A percentile compares a stretch with the other conserved stretches of the same genome.
Evolutionary conservation across 2,329 filamentous ascomycete species (phyloP).

Genomic region (Blastomyces gilchristii): DNA sequence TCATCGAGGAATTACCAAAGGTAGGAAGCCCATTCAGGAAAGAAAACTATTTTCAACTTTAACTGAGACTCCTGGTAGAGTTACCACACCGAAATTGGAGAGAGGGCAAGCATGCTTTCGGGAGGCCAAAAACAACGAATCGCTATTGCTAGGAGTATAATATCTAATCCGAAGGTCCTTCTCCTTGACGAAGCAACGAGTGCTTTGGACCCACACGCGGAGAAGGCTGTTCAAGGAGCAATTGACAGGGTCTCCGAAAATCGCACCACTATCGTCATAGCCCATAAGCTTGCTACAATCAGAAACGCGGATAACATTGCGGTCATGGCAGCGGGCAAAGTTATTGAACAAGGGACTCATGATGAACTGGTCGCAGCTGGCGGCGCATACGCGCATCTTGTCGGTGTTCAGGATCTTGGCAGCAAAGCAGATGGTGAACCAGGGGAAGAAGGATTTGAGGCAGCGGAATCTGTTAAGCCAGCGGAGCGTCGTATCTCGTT

Average conservation of each 20-base stretch:
- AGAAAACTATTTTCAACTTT: neutral
- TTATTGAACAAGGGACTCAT: conserved; percentile 79
- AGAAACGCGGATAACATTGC: conserved; percentile 81
- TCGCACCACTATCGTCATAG: conserved; percentile 78
- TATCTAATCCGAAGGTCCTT: conserved; percentile 74
- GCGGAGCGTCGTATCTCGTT: conserved; percentile 3
- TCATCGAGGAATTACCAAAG: conserved; percentile 64
- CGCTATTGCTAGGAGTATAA: conserved; percentile 72
- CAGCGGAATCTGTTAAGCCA: neutral
- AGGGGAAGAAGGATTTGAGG: conserved; percentile 33
- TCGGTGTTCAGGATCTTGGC: conserved; percentile 48
- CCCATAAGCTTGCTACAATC: conserved; percentile 78
- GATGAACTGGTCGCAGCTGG: conserved; percentile 56
- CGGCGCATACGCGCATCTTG: conserved; percentile 66
- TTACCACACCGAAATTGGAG: conserved; percentile 78
- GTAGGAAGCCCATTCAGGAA: neutral
- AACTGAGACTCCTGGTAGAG: conserved; percentile 30
- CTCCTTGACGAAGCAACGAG: conserved; percentile 83
- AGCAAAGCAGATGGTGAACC: conserved; percentile 14
- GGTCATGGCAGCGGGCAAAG: conserved; percentile 69
- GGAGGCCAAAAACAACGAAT: conserved; percentile 89
- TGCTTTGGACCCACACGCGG: conserved; percentile 74
- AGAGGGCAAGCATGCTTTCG: conserved; percentile 73
- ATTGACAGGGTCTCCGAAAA: conserved; percentile 68
- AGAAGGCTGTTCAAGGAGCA: conserved; percentile 76